Percentiles rank a stretch among this genome's conserved stretches.
Conservation (phyloP, 495 filamentous ascomycete species). For the Neurospora tetraspora region DNA sequence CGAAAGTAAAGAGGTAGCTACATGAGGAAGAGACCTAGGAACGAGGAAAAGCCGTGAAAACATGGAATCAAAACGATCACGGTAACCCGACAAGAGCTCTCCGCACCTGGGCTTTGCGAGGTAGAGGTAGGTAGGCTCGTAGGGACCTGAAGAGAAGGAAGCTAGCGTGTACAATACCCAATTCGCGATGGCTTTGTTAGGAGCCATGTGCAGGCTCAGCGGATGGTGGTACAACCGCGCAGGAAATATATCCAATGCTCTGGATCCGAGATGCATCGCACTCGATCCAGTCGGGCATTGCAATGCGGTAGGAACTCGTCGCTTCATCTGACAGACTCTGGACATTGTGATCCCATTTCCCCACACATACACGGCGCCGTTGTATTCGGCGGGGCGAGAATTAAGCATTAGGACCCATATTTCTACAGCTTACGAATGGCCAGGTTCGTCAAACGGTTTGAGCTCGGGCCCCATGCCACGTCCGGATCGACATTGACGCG, state of each 20-base stretch:
- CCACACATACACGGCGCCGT: background rate
- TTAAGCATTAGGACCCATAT: background rate
- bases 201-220: background rate
- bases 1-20: background rate
- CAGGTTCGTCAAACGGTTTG: background rate
- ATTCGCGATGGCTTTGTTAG: background rate
- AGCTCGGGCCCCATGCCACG: background rate
- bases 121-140: background rate
- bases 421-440: background rate
- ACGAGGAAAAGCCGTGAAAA: background rate
- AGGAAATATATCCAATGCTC: background rate
- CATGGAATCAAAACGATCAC: background rate
- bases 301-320: background rate
- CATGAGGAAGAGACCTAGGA: background rate
- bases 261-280: background rate
- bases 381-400: background rate
- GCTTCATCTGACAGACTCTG: background rate
- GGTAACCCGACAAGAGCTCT: background rate
- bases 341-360: background rate
- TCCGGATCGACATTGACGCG: background rate
- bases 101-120: background rate
- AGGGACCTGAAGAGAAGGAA: background rate
- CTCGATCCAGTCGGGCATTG: background rate
- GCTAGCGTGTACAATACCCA: background rate
- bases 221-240: background rate